Conservation (phyloP, 805 yeast genomes). For the Teunomyces stri region DNA sequence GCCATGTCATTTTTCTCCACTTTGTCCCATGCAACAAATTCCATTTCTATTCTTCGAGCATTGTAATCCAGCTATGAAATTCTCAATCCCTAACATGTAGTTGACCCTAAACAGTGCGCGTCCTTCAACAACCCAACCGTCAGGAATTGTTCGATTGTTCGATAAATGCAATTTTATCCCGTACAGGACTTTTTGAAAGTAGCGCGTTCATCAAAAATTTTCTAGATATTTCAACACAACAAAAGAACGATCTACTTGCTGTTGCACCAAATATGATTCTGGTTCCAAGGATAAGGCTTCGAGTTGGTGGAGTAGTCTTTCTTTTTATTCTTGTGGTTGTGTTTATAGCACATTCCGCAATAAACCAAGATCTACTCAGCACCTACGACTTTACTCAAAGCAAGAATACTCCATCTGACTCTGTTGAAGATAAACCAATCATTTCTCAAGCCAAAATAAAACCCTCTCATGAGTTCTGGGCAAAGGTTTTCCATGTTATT, state of each 20-base stretch:
- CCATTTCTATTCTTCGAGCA: too few species aligned
- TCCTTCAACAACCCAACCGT: too few species aligned
- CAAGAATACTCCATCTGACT: background rate
- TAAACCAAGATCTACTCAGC: background rate
- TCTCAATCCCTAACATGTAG: too few species aligned
- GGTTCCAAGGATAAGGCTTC: conserved; percentile 1
- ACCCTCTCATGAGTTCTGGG: conserved; percentile 28
- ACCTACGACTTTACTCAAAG: background rate
- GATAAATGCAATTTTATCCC: too few species aligned
- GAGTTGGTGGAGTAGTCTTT: background rate
- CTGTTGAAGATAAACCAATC: conserved; percentile 5
- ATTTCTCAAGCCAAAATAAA: conserved; percentile 9
- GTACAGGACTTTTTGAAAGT: too few species aligned
- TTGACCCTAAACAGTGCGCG: too few species aligned
- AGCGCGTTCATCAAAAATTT: background rate
- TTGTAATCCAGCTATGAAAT: too few species aligned
- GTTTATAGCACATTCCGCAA: background rate
- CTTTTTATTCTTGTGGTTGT: background rate
- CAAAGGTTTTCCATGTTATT: conserved; percentile 21
- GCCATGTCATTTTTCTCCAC: too few species aligned
- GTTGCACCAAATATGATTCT: background rate
- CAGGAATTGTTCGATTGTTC: too few species aligned
- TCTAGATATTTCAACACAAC: background rate
- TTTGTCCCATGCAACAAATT: too few species aligned
- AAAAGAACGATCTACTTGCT: background rate